phyloP scores from a whole-genome alignment of 164 flowering plant species.

The Aristolochia fimbriata region DNA sequence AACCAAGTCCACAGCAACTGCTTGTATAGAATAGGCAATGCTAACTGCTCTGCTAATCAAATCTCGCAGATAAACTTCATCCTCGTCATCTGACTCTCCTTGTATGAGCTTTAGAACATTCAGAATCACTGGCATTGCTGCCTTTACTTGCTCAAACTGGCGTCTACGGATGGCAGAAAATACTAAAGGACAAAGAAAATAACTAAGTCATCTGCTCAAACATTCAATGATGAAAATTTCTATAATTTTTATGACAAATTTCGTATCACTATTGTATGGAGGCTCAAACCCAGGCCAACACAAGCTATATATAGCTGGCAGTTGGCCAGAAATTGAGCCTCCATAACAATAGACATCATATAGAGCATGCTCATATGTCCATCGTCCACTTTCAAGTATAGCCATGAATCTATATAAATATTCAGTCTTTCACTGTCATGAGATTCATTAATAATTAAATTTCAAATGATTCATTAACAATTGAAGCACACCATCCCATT shows the following conservation, averaged over 20 bases:
- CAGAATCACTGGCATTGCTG: constrained; percentile 34
- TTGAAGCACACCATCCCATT: too few species aligned
- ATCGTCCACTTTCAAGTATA: too few species aligned
- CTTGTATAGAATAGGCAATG: constrained; percentile 52
- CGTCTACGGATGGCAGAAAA: constrained; percentile 49
- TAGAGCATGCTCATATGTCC: too few species aligned
- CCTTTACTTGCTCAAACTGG: constrained; percentile 65
- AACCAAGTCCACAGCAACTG: constrained; percentile 51
- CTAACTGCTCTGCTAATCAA: constrained; percentile 38
- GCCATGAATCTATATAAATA: too few species aligned
- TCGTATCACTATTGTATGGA: background rate
- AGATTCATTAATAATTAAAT: too few species aligned
- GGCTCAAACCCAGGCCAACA: too few species aligned
- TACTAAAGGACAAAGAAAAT: constrained; percentile 35
- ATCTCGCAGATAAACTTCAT: constrained; percentile 16
- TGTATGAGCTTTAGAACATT: constrained; percentile 19
- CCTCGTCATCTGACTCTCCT: constrained; percentile 30
- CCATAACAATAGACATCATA: too few species aligned
- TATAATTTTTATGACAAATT: background rate
- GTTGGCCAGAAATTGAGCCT: too few species aligned
- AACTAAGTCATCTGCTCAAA: background rate
- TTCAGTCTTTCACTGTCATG: too few species aligned
- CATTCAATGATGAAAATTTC: background rate
- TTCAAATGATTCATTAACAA: too few species aligned
- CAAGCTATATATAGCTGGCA: too few species aligned